These are phyloP conservation scores for Phytophthora tentaculata DNA, from an alignment of 352 stramenopile genomes.

Conservation along the genomic window DNA sequence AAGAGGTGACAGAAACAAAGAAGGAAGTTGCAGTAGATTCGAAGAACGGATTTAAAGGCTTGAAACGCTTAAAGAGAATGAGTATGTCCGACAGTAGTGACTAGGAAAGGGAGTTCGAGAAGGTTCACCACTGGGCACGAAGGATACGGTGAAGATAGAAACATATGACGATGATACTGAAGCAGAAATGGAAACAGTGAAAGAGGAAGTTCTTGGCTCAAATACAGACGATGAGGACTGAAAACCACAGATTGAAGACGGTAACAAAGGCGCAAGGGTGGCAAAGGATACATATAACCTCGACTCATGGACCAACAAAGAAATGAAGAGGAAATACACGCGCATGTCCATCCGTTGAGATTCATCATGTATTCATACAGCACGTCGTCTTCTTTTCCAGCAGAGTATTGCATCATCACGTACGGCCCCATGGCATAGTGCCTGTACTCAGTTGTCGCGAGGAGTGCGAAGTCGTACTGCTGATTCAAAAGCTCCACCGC, in stretches of 20 bases:
- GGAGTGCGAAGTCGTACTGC: too few species aligned
- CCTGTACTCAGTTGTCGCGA: too few species aligned
- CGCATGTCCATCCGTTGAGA: too few species aligned
- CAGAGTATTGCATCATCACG: too few species aligned
- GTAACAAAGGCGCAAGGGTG: background rate
- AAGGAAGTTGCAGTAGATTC: background rate
- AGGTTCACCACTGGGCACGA: background rate
- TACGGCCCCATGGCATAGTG: too few species aligned
- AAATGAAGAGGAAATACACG: too few species aligned
- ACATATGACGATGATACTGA: conserved; percentile 6
- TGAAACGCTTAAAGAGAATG: conserved; percentile 10
- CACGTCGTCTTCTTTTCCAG: too few species aligned
- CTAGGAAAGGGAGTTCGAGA: conserved; percentile 11
- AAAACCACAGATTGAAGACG: conserved; percentile 14
- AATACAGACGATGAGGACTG: conserved; percentile 31
- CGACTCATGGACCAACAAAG: too few species aligned
- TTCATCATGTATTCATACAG: too few species aligned
- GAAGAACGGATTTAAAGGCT: background rate
- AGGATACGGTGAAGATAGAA: conserved; percentile 2
- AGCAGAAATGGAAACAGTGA: background rate
- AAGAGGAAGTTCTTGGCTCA: background rate
- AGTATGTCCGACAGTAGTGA: conserved; percentile 7
- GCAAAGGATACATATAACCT: too few species aligned
- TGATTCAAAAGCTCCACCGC: too few species aligned
- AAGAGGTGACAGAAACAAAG: background rate